Evolutionary conservation across 495 filamentous ascomycete species (phyloP), one percentile per base, ranked within the genome.

Genomic region (Aspergillus sparsus): DNA sequence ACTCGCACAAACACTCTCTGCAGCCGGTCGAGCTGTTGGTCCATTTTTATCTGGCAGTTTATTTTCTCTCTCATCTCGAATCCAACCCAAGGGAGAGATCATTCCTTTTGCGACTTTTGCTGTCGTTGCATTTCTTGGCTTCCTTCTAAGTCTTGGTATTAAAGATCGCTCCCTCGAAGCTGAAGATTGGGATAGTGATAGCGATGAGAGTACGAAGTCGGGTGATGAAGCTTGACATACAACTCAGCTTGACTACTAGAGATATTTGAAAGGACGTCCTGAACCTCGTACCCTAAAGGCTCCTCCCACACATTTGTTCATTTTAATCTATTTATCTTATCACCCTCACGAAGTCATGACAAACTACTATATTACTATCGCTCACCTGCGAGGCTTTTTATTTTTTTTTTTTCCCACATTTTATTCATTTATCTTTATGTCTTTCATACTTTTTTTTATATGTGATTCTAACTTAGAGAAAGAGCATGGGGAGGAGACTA

Each of bases 1-100:
- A 33, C 85, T 98, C 16, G 94, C 94, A 4, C 94, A 98, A 72
- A 95, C 92, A 0, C 84, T 98, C 3, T 94, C 91, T 7, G 94
- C 95, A 0, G 93, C 89, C 2, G 94, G 94, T 21, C 85, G 94
- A 50, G 91, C 93, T 34, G 81, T 90, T 0, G 95, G 94, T 0
- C 94, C 94, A 0, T 92, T 98, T 69, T 74, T 97, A 5, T 91
- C 90, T 0, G 94, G 94, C 1, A 84, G 85, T 3, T 75, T 98
- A 0, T 98, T 95, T 70, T 87, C 91, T 0, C 72, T 90, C 1
- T 84, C 88, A 0, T 85, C 84, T 0, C 77, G 82, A 31, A 78
- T 96, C 35, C 72, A 80, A 13, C 87, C 86, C 1, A 93, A 91
- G 64, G 93, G 93, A n/a, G 93, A 96, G 74, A 85, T 82, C 7